Evolutionary conservation across 1,139 yeast genomes (phyloP).

Genomic region (Wickerhamiella pararugosa): DNA sequence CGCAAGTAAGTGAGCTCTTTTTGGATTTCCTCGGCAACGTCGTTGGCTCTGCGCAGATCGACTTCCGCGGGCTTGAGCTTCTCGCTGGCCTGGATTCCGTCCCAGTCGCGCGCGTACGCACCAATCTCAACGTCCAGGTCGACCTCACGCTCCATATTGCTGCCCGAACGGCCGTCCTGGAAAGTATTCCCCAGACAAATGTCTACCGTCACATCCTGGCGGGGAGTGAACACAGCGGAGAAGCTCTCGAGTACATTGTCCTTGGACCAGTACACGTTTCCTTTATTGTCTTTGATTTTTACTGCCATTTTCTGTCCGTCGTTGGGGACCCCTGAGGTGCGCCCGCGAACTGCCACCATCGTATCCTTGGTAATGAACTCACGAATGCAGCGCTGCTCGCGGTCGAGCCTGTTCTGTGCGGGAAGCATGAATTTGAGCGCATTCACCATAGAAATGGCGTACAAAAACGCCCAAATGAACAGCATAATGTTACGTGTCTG

Average conservation of each 20-base stretch:
- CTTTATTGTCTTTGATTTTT: constrained; percentile 25
- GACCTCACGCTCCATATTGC: constrained; percentile 31
- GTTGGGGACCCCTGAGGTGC: constrained; percentile 55
- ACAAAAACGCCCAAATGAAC: constrained; percentile 11
- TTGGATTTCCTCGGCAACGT: constrained; percentile 63
- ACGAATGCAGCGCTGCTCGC: constrained; percentile 50
- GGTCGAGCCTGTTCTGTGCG: constrained; percentile 18
- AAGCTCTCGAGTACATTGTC: constrained; percentile 41
- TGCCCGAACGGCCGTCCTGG: constrained; percentile 16
- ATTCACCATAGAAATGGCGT: constrained; percentile 15
- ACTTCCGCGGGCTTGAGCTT: constrained; percentile 86
- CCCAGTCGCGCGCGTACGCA: constrained; percentile 96
- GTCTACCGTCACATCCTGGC: constrained; percentile 72
- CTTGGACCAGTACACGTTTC: constrained; percentile 28
- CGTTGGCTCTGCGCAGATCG: constrained; percentile 71
- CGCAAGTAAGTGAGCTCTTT: constrained; percentile 70
- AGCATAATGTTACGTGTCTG: constrained; percentile 6
- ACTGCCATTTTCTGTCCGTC: constrained; percentile 74
- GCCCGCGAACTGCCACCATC: constrained; percentile 68
- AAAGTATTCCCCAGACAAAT: constrained; percentile 71
- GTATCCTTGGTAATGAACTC: constrained; percentile 78
- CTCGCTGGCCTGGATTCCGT: constrained; percentile 81
- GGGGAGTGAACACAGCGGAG: constrained; percentile 71
- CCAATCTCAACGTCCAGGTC: constrained; percentile 92
- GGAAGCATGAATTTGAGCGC: constrained; percentile 25